phyloP scores from a whole-genome alignment of 495 filamentous ascomycete species.

The Penicillium robsamsonii region DNA sequence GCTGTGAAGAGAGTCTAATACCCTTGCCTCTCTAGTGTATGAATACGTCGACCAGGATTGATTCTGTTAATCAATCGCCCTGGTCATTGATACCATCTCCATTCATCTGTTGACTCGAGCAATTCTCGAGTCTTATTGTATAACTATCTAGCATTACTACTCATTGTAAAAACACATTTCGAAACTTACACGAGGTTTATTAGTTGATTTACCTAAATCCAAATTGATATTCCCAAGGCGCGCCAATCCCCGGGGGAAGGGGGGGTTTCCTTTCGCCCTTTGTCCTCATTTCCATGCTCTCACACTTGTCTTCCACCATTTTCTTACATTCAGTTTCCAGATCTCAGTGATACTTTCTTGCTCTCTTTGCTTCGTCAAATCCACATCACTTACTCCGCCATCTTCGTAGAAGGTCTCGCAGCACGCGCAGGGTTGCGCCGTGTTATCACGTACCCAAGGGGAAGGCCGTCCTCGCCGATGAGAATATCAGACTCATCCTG shows the following conservation, averaged over 20 bases:
- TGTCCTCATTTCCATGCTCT: not conserved
- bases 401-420: conserved; percentile 7
- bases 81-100: conserved; percentile 29
- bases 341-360: not conserved
- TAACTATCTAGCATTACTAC: conserved; percentile 12
- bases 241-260: too few relatives aligned
- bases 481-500: not conserved
- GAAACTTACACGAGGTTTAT: not conserved
- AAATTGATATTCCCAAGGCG: not conserved
- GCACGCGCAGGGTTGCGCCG: conserved; percentile 12
- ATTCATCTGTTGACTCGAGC: conserved; percentile 18
- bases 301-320: not conserved
- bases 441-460: not conserved
- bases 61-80: conserved; percentile 3
- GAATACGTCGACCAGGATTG: conserved; percentile 18
- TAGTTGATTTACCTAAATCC: not conserved
- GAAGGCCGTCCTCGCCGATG: not conserved
- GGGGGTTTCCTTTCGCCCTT: too few relatives aligned
- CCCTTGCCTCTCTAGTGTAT: conserved; percentile 10
- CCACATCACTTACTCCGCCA: conserved; percentile 1
- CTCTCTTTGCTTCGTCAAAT: not conserved
- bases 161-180: conserved; percentile 15
- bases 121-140: conserved; percentile 9
- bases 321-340: not conserved
- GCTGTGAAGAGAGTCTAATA: conserved; percentile 32